Evolutionary conservation across 1,284 basidiomycete genomes (phyloP).

Genomic region (Sanguinoderma infundibulare): DNA sequence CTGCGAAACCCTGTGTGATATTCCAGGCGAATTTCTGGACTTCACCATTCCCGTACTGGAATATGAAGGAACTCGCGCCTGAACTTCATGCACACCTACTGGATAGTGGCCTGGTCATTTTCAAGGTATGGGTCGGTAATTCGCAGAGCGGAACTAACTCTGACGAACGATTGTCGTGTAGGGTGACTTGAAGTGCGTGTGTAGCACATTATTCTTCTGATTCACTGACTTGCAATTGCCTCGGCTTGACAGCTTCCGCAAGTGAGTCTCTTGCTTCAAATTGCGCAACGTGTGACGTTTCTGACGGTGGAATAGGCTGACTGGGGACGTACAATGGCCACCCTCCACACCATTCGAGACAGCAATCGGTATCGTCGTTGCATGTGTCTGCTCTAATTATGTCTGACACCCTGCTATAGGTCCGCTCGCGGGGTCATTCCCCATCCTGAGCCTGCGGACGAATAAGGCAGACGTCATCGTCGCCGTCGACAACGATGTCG

Average conservation of each 20-base stretch:
- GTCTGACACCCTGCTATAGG: slow-evolving; percentile 45
- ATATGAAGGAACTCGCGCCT: slow-evolving; percentile 68
- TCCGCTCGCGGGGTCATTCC: slow-evolving; percentile 80
- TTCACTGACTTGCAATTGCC: background rate
- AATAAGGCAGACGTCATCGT: slow-evolving; percentile 97
- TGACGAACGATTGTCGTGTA: slow-evolving; percentile 29
- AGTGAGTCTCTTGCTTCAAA: slow-evolving; percentile 51
- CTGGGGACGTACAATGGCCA: slow-evolving; percentile 91
- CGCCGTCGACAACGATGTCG: slow-evolving; percentile 69
- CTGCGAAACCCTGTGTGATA: background rate
- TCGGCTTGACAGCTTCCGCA: slow-evolving; percentile 65
- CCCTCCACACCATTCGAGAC: slow-evolving; percentile 78
- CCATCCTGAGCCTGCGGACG: slow-evolving; percentile 86
- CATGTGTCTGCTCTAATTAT: slow-evolving; percentile 6
- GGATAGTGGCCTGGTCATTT: slow-evolving; percentile 82
- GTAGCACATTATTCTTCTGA: background rate
- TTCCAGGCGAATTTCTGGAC: slow-evolving; percentile 80
- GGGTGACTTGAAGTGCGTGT: slow-evolving; percentile 86
- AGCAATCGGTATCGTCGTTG: slow-evolving; percentile 66
- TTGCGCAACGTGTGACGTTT: background rate
- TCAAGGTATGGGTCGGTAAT: slow-evolving; percentile 64
- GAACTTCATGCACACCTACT: slow-evolving; percentile 64
- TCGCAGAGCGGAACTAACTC: background rate
- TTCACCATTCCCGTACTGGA: slow-evolving; percentile 81
- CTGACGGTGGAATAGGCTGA: slow-evolving; percentile 58